These are phyloP conservation scores for Pharus latifolius DNA, from an alignment of 176 grass and related monocot genomes.

Conservation along the genomic window DNA sequence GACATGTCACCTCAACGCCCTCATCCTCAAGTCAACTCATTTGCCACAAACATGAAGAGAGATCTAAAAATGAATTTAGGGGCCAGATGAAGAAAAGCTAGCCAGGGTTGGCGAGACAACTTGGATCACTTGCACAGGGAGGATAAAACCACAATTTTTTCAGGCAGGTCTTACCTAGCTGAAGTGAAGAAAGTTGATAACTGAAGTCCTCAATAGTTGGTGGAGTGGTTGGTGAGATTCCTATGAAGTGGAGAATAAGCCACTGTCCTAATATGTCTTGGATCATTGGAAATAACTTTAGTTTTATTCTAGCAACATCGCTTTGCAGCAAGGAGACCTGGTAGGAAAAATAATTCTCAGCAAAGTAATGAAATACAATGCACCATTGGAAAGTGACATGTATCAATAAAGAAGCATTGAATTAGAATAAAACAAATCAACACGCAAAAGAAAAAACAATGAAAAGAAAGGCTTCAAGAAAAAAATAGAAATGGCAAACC, in stretches of 20 bases:
- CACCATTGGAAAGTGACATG: slow-evolving; percentile 4
- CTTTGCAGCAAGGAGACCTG: slow-evolving; percentile 69
- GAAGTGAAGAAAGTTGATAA: slow-evolving; percentile 81
- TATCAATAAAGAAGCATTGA: neutral
- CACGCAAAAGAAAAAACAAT: too few relatives aligned
- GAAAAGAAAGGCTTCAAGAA: neutral
- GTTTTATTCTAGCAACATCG: slow-evolving; percentile 70
- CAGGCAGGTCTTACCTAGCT: slow-evolving; percentile 54
- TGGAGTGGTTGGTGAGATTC: slow-evolving; percentile 54
- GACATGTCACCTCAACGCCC: neutral
- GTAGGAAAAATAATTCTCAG: slow-evolving; percentile 25
- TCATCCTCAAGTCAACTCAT: slow-evolving; percentile 1
- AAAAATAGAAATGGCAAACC: neutral
- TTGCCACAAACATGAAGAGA: neutral
- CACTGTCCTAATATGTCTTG: slow-evolving; percentile 71
- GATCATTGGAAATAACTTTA: slow-evolving; percentile 57
- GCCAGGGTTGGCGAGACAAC: neutral
- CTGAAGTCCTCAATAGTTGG: slow-evolving; percentile 75
- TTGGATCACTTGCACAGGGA: neutral
- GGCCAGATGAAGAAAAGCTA: neutral
- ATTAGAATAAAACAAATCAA: slow-evolving; percentile 2
- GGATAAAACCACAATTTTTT: slow-evolving; percentile 16
- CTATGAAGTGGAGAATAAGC: slow-evolving; percentile 79
- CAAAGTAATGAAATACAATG: neutral
- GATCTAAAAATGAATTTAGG: neutral